phyloP scores from a whole-genome alignment of 176 grass and related monocot species.

The Aegilops sharonensis region DNA sequence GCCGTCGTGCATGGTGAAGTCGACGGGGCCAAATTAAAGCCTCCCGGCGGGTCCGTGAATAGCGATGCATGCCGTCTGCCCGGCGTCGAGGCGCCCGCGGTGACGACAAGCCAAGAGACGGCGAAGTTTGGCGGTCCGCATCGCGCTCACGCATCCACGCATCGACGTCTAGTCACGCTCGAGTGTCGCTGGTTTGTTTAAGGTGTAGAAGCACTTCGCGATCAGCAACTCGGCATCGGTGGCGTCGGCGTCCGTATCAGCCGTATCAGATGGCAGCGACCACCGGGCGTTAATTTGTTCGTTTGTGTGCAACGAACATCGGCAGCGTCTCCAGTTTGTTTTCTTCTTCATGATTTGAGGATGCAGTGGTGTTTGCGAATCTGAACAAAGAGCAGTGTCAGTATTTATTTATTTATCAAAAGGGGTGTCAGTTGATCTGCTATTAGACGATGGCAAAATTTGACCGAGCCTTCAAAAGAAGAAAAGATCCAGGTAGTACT shows the following conservation, averaged over 20 bases:
- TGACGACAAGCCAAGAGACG: not conserved
- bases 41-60: not conserved
- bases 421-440: not conserved
- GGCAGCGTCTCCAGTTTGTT: not conserved
- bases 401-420: no score
- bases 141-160: not conserved
- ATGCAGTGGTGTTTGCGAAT: no score
- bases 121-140: not conserved
- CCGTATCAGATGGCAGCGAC: constrained; percentile 7
- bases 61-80: not conserved
- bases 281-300: not conserved
- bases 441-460: not conserved
- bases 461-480: not conserved
- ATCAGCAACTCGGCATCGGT: not conserved
- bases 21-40: not conserved
- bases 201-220: not conserved
- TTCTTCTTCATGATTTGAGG: no score
- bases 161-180: not conserved
- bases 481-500: no score
- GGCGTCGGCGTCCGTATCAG: not conserved
- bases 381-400: no score
- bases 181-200: not conserved
- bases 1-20: not conserved
- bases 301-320: not conserved
- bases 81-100: not conserved